These are phyloP conservation scores for Ricinus communis DNA, from an alignment of 345 rosid species.

Conservation along the genomic window DNA sequence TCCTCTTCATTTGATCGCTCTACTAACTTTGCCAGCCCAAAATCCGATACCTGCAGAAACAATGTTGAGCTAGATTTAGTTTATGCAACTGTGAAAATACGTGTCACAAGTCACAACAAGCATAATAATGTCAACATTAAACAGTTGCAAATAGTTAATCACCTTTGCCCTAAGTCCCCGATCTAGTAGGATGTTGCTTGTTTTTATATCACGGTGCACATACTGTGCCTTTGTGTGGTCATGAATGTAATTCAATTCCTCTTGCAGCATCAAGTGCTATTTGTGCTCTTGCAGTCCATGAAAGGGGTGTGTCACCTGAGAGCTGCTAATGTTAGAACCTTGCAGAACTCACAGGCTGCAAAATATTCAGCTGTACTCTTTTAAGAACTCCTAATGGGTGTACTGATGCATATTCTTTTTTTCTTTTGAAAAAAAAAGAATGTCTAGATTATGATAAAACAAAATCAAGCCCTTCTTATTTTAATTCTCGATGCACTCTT, in stretches of 20 bases:
- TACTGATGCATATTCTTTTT: no score
- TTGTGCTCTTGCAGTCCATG: conserved; percentile 36
- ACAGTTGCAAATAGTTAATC: neutral
- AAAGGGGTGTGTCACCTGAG: conserved; percentile 34
- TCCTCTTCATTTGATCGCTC: conserved; percentile 38
- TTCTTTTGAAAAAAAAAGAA: no score
- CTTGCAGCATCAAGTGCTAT: conserved; percentile 41
- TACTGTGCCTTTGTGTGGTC: conserved; percentile 36
- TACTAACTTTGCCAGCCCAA: conserved; percentile 38
- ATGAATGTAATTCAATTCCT: conserved; percentile 44
- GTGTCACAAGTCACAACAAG: no score
- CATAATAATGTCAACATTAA: no score
- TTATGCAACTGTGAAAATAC: no score
- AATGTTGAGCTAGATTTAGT: neutral
- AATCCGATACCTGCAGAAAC: conserved; percentile 33
- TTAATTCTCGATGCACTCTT: no score
- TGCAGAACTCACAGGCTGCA: neutral
- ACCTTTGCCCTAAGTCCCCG: conserved; percentile 38
- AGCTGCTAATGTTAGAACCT: conserved; percentile 15
- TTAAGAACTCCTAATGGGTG: no score
- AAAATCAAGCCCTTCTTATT: no score
- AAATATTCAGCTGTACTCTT: neutral
- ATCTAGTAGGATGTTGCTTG: conserved; percentile 43
- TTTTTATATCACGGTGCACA: conserved; percentile 41
- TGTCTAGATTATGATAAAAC: no score